A percentile compares a stretch with the other conserved stretches of the same genome.
Evolutionary conservation across 192 early-diverging fungal species (phyloP).

Genomic region (Polychytrium aggregatum): DNA sequence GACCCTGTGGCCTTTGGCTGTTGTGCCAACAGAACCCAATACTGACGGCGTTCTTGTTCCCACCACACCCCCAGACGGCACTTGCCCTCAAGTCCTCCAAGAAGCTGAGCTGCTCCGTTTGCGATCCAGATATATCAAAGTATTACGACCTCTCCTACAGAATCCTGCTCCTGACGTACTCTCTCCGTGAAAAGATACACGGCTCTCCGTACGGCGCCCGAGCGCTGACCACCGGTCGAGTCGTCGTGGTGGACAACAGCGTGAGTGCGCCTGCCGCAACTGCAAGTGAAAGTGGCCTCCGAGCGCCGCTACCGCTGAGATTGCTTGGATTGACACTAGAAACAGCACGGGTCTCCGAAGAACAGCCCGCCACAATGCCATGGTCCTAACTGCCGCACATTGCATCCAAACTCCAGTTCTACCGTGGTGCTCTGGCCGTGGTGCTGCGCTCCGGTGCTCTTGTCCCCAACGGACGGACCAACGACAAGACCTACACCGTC

Average conservation of each 20-base stretch:
- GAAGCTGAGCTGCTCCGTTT: conserved; percentile 71
- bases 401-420: conserved; percentile 29
- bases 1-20: no score
- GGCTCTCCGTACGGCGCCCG: conserved; percentile 44
- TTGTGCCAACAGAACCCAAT: no score
- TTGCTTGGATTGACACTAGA: no score
- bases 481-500: conserved; percentile 15
- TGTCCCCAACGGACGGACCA: conserved; percentile 8
- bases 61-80: no score
- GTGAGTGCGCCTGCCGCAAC: no score
- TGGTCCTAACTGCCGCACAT: no score
- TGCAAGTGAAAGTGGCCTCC: no score
- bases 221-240: conserved; percentile 56
- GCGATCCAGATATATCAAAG: conserved; percentile 56
- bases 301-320: no score
- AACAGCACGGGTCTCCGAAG: no score
- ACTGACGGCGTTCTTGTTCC: no score
- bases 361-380: no score
- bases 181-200: conserved; percentile 45
- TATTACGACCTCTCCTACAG: conserved; percentile 59
- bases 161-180: conserved; percentile 38
- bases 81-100: conserved; percentile 42
- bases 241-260: conserved; percentile 64
- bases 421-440: conserved; percentile 54
- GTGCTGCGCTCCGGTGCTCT: conserved; percentile 39